phyloP scores from a whole-genome alignment of 768 basidiomycete genomes.

The Agaricus blazei region DNA sequence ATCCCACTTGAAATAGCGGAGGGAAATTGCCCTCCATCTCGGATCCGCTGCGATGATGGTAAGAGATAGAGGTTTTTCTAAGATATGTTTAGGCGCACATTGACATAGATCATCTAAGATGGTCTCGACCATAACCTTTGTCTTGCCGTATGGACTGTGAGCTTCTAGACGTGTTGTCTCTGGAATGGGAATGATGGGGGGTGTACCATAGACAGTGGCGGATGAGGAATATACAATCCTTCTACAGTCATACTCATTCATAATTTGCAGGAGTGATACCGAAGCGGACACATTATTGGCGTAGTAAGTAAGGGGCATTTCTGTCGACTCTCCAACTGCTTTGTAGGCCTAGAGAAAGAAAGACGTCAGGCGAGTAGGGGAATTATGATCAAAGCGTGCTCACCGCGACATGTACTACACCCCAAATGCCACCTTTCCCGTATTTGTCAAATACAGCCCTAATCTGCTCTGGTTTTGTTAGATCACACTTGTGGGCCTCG shows the following conservation, averaged over 20 bases:
- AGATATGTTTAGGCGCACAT: slow-evolving; percentile 34
- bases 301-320: slow-evolving; percentile 92
- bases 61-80: background rate
- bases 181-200: slow-evolving; percentile 88
- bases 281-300: slow-evolving; percentile 91
- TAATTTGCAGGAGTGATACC: slow-evolving; percentile 77
- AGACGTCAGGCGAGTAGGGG: background rate
- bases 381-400: slow-evolving; percentile 23
- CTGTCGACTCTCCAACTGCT: slow-evolving; percentile 94
- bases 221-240: slow-evolving; percentile 96
- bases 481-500: slow-evolving; percentile 65
- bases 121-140: slow-evolving; percentile 92
- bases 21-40: slow-evolving; percentile 76
- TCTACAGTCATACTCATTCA: slow-evolving; percentile 79
- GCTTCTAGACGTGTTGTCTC: slow-evolving; percentile 85
- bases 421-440: slow-evolving; percentile 90
- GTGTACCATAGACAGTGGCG: slow-evolving; percentile 96
- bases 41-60: slow-evolving; percentile 48
- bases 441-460: slow-evolving; percentile 79
- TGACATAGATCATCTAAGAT: slow-evolving; percentile 86
- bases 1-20: slow-evolving; percentile 94
- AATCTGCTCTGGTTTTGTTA: slow-evolving; percentile 69
- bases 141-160: slow-evolving; percentile 91
- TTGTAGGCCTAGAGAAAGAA: slow-evolving; percentile 72
- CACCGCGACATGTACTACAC: slow-evolving; percentile 92